Evolutionary conservation across 768 basidiomycete species (phyloP).

Genomic region (Macrocybe gigantea): DNA sequence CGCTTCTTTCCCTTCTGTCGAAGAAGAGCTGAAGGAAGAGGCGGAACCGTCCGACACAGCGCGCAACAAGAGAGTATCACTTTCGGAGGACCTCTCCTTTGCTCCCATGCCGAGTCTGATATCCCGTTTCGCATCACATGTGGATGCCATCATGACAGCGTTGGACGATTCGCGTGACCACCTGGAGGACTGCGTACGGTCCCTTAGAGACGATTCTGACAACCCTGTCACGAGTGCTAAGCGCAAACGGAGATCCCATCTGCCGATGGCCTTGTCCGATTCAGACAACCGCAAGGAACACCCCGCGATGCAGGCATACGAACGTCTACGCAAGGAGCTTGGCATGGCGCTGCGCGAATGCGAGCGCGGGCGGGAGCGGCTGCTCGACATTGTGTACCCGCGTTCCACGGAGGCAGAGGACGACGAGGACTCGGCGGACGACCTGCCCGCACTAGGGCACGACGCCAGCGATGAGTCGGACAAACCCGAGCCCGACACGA

Average conservation of each 20-base stretch:
- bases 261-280: constrained; percentile 8
- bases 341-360: constrained; percentile 78
- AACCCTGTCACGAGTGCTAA: constrained; percentile 12
- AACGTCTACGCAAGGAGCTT: constrained; percentile 67
- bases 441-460: constrained; percentile 48
- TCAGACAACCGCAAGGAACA: constrained; percentile 26
- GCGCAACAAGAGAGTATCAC: constrained; percentile 1
- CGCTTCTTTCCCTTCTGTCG: constrained; percentile 2
- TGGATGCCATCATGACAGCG: constrained; percentile 63
- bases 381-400: constrained; percentile 54
- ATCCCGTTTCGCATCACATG: constrained; percentile 65
- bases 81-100: constrained; percentile 38
- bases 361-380: constrained; percentile 66
- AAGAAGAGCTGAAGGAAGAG: constrained; percentile 5
- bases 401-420: constrained; percentile 27
- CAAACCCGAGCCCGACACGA: constrained; percentile 29
- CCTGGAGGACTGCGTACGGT: constrained; percentile 54
- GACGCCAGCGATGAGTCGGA: constrained; percentile 53
- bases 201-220: constrained; percentile 39
- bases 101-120: constrained; percentile 72
- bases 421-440: constrained; percentile 37
- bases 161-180: constrained; percentile 68
- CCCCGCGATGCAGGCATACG: constrained; percentile 65
- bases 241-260: constrained; percentile 11
- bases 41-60: not conserved